phyloP scores from a whole-genome alignment of 2,329 filamentous ascomycete species.

The Volutella citrinella region DNA sequence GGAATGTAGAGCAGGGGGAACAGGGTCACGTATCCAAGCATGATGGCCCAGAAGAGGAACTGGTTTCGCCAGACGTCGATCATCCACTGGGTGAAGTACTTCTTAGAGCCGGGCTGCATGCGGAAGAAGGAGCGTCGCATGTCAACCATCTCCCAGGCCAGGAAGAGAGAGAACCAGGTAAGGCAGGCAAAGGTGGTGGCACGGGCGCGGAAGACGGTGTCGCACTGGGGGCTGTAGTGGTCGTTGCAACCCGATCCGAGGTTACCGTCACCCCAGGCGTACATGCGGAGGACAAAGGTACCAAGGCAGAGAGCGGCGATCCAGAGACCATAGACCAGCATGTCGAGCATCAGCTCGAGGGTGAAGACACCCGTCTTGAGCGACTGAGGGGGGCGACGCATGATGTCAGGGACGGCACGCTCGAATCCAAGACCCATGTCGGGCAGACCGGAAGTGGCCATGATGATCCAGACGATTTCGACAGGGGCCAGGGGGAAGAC shows the following conservation, averaged over 20 bases:
- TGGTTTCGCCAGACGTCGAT: constrained; percentile 68
- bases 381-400: constrained; percentile 64
- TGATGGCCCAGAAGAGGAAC: constrained; percentile 66
- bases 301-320: constrained; percentile 62
- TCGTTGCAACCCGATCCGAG: constrained; percentile 62
- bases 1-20: constrained; percentile 58
- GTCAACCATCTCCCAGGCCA: constrained; percentile 76
- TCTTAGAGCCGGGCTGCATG: constrained; percentile 62
- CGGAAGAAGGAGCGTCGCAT: constrained; percentile 72
- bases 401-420: constrained; percentile 65
- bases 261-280: constrained; percentile 58
- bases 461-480: constrained; percentile 80
- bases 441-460: constrained; percentile 72
- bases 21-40: constrained; percentile 45
- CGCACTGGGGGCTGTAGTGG: constrained; percentile 50
- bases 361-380: constrained; percentile 63
- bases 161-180: constrained; percentile 73
- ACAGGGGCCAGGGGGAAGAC: constrained; percentile 73
- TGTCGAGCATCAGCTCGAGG: constrained; percentile 62
- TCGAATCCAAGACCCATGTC: constrained; percentile 79
- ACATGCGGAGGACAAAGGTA: constrained; percentile 63
- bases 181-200: constrained; percentile 72
- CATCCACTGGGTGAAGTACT: constrained; percentile 64
- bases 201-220: constrained; percentile 66
- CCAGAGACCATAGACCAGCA: constrained; percentile 66